Base-by-base conservation (phyloP, 257 asterid species). In the Datura wrightii region DNA sequence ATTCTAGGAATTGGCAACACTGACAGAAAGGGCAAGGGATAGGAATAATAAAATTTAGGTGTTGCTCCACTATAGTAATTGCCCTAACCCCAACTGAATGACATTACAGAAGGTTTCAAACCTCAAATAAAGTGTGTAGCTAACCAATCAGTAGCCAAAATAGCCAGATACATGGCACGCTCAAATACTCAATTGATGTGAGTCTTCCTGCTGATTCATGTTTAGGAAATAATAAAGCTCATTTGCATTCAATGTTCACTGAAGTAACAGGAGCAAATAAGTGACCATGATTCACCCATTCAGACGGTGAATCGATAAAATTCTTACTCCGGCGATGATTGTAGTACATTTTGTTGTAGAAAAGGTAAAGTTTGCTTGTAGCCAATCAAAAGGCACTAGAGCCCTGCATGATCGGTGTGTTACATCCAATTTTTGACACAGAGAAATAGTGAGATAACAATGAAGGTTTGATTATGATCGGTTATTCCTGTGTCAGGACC, bases 331-430 rank as follows among this genome's bases (percentile, higher is more conserved):
- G 7, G 34, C 46, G 14, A 34, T 14, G 19, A 76, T 48, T 24
- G 81, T 13, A 46, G 19, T 6, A 48, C 36, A 50, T 24, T 48
- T 46, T 3, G n/a, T 72, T 52, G 44, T 52, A 34, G 63, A 46
- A 52, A 52, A 15, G 3, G 31, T 50, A 52, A 4, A 14, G 5
- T 52, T 74, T 78, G 82, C 31, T 24, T 50, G 18, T 50, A 76
- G 81, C 82, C 62, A 76, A 74, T 11, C 15, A 50, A 76, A 76
- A 50, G 44, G 13, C 82, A 52, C 31, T 48, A 76, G 50, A 31
- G 24, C 42, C 39, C 62, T 76, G 82, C 62, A 76, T 76, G 62
- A 44, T 76, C 7, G 8, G 62, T 76, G 82, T 76, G 82, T 50
- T 39, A 67, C 50, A 37, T 24, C 78, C 10, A 39, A 67, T 15